Conservation (phyloP, 495 filamentous ascomycete species). For the Aspergillus steynii region DNA sequence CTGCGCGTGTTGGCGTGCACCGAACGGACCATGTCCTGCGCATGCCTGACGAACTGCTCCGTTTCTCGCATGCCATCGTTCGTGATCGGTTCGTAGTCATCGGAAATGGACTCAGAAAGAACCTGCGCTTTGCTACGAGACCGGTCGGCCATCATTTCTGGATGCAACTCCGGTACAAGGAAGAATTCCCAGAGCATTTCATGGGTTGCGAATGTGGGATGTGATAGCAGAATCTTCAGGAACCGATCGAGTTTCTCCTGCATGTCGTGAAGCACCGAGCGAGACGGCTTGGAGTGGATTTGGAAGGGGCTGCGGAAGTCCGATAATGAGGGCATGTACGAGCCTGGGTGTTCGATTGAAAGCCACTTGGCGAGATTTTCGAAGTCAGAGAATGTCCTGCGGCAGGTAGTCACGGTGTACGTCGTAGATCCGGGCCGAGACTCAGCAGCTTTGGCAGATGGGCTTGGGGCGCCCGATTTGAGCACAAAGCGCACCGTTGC, state of each 20-base stretch:
- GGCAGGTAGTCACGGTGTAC: slow-evolving; percentile 91
- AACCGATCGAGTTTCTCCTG: slow-evolving; percentile 87
- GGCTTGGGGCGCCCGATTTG: slow-evolving; percentile 74
- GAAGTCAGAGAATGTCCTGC: slow-evolving; percentile 87
- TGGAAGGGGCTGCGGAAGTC: slow-evolving; percentile 87
- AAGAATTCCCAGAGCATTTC: slow-evolving; percentile 99
- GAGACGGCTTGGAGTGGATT: slow-evolving; percentile 86
- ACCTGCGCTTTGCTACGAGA: slow-evolving; percentile 82
- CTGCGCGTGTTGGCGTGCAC: slow-evolving; percentile 80
- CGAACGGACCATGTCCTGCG: slow-evolving; percentile 81
- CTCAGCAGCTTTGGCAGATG: slow-evolving; percentile 32
- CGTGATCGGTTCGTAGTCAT: slow-evolving; percentile 77
- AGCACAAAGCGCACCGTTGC: slow-evolving; percentile 88
- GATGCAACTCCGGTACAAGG: slow-evolving; percentile 90
- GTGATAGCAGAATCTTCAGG: slow-evolving; percentile 77
- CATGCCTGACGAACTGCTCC: slow-evolving; percentile 87
- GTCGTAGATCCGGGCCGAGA: slow-evolving; percentile 50
- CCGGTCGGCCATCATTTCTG: slow-evolving; percentile 85
- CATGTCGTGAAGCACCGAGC: slow-evolving; percentile 81
- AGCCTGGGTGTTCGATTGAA: slow-evolving; percentile 89
- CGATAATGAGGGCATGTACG: slow-evolving; percentile 82
- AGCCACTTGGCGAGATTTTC: slow-evolving; percentile 86
- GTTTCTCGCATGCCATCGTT: slow-evolving; percentile 81
- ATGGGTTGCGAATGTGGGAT: slow-evolving; percentile 93
- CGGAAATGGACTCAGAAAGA: slow-evolving; percentile 77